Evolutionary conservation across 2,329 filamentous ascomycete species (phyloP).

Genomic region (Aspergillus versicolor): DNA sequence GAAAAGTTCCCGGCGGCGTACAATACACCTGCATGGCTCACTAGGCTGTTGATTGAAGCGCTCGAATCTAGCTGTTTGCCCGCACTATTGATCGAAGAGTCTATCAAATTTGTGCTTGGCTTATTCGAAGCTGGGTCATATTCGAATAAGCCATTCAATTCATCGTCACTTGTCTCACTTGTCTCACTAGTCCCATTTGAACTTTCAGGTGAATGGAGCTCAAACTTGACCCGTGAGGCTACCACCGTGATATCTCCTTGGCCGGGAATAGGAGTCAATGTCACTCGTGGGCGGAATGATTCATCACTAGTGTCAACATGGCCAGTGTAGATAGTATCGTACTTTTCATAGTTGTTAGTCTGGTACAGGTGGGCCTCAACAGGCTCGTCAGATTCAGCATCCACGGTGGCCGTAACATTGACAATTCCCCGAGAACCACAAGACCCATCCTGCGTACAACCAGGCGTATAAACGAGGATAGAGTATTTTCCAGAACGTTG

Average conservation of each 20-base stretch:
- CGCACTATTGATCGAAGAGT: constrained; percentile 74
- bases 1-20: constrained; percentile 87
- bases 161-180: constrained; percentile 70
- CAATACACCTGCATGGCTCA: constrained; percentile 61
- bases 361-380: constrained; percentile 71
- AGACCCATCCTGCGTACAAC: constrained; percentile 75
- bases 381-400: constrained; percentile 45
- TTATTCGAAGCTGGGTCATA: constrained; percentile 66
- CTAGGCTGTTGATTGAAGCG: constrained; percentile 71
- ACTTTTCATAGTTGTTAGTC: constrained; percentile 96
- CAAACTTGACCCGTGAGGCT: constrained; percentile 84
- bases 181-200: constrained; percentile 50
- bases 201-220: constrained; percentile 47
- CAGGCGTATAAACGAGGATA: constrained; percentile 87
- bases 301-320: constrained; percentile 72
- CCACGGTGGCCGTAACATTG: constrained; percentile 72
- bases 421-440: constrained; percentile 77
- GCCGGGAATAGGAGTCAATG: constrained; percentile 66
- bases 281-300: constrained; percentile 77
- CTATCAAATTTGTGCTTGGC: constrained; percentile 62
- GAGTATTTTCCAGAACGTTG: constrained; percentile 88
- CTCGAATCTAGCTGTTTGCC: constrained; percentile 66
- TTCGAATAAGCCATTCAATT: constrained; percentile 87
- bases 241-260: constrained; percentile 71
- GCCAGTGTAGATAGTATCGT: constrained; percentile 86